A percentile compares a stretch with the other conserved stretches of the same genome.
These are phyloP conservation scores for Sphagnum tenellum DNA, from an alignment of 225 moss, liverwort and hornwort genomes.

Conservation along the genomic window DNA sequence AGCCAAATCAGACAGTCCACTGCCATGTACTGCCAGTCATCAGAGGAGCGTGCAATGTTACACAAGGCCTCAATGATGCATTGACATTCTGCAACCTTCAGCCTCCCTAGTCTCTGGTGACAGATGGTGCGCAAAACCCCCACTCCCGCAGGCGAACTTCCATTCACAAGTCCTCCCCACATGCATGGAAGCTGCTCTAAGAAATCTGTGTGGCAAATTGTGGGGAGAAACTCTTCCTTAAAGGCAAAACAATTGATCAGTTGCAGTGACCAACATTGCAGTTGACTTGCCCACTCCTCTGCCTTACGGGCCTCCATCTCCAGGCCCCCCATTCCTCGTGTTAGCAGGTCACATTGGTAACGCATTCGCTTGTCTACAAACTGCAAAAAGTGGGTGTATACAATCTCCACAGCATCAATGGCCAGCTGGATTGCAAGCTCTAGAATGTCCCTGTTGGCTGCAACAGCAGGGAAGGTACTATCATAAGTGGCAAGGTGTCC, in stretches of 20 bases:
- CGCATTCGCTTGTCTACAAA: constrained; percentile 80
- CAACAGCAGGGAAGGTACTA: constrained; percentile 80
- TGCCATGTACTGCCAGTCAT: constrained; percentile 99
- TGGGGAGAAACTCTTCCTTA: constrained; percentile 79
- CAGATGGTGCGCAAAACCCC: constrained; percentile 93
- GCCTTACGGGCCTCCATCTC: constrained; percentile 98
- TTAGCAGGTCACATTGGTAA: constrained; percentile 96
- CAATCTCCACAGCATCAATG: constrained; percentile 77
- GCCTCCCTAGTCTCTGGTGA: constrained; percentile 79
- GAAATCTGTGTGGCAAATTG: constrained; percentile 78
- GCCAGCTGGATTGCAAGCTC: constrained; percentile 89
- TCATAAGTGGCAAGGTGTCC: constrained; percentile 95
- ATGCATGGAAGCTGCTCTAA: constrained; percentile 77
- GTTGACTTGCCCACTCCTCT: constrained; percentile 99
- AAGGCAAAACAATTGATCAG: constrained; percentile 99
- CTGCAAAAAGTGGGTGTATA: constrained; percentile 93
- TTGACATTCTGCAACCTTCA: constrained; percentile 71
- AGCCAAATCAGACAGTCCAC: constrained; percentile 95
- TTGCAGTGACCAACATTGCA: constrained; percentile 99
- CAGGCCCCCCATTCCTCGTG: constrained; percentile 88
- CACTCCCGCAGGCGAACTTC: constrained; percentile 92
- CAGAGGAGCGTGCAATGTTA: constrained; percentile 92
- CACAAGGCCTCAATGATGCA: constrained; percentile 80
- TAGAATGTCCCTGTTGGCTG: constrained; percentile 79
- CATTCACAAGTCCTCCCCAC: constrained; percentile 99